Evolutionary conservation across 2,329 filamentous ascomycete species (phyloP), one percentile per base, ranked within the genome.

Genomic region (Aspergillus awamori): DNA sequence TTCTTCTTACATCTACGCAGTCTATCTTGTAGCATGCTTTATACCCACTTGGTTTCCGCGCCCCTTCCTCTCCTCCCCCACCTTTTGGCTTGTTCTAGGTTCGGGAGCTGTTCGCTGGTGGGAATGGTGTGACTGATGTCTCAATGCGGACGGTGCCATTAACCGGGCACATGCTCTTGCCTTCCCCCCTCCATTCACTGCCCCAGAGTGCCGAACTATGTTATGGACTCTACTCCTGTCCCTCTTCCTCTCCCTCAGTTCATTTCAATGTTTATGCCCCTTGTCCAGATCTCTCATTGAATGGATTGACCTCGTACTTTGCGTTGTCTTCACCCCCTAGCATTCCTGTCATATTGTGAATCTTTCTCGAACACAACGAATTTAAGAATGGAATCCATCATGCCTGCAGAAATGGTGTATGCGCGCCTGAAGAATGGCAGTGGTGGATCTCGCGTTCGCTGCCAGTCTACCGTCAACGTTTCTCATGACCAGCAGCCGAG

Each of bases 391-490:
- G 61, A 67, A 22, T 63, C 58, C 28, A 61, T 70, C 13, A 53
- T 69, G 17, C 61, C 68, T 22, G 51, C 33, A 3, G 67, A 68
- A 30, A 65, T 64, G 56, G 62, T 60, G 8, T 64, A 61, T 48
- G 68, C 67, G n/a, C 65, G 67, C 26, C 63, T 48, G 28, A 59
- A n/a, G 10, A 54, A 60, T 39, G 17, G 45, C 8, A 57, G 48
- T 26, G 59, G 61, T 33, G 51, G 48, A 53, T 38, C 56, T 39
- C 67, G 60, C 22, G 62, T 56, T 10, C 59, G 59, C 20, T 60
- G 67, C 67, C 61, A 72, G 64, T 70, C 62, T 17, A 64, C 64
- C 26, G 45, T 69, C 38, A 63, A 67, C 17, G 59, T 68, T 24
- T 63, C 58, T 22, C 53, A 68, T 60, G 67, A 68, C 39, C 58